These are phyloP conservation scores for Cornus suecica DNA, from an alignment of 148 eudicot genomes.

Conservation along the genomic window DNA sequence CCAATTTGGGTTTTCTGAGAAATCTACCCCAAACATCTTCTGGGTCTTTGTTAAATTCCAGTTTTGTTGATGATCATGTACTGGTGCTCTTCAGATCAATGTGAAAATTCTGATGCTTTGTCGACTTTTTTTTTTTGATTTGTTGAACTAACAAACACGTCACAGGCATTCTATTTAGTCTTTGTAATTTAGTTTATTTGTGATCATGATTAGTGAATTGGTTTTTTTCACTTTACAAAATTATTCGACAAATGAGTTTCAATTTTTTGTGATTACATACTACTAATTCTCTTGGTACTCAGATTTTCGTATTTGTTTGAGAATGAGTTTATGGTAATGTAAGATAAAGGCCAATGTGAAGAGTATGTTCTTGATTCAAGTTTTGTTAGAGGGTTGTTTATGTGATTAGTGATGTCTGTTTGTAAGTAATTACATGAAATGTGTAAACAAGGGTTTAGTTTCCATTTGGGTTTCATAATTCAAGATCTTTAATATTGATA, in stretches of 20 bases:
- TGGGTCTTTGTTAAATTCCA: slow-evolving; percentile 14
- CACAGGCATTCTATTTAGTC: not conserved
- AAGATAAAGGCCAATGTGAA: not conserved
- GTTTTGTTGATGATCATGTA: slow-evolving; percentile 13
- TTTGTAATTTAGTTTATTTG: not conserved
- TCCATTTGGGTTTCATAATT: not conserved
- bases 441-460: not conserved
- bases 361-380: not conserved
- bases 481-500: not conserved
- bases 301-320: not conserved
- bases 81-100: slow-evolving; percentile 7
- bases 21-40: not conserved
- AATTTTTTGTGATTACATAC: not conserved
- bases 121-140: not conserved
- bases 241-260: not conserved
- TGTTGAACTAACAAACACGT: not conserved
- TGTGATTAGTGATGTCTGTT: not conserved
- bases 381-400: not conserved
- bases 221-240: not conserved
- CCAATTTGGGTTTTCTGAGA: slow-evolving; percentile 7
- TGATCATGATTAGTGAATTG: not conserved
- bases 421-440: not conserved
- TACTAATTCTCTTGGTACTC: not conserved
- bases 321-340: not conserved
- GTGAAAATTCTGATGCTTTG: slow-evolving; percentile 1